Base-by-base conservation (phyloP, 2,329 filamentous ascomycete genomes). In the Dothistroma pini region DNA sequence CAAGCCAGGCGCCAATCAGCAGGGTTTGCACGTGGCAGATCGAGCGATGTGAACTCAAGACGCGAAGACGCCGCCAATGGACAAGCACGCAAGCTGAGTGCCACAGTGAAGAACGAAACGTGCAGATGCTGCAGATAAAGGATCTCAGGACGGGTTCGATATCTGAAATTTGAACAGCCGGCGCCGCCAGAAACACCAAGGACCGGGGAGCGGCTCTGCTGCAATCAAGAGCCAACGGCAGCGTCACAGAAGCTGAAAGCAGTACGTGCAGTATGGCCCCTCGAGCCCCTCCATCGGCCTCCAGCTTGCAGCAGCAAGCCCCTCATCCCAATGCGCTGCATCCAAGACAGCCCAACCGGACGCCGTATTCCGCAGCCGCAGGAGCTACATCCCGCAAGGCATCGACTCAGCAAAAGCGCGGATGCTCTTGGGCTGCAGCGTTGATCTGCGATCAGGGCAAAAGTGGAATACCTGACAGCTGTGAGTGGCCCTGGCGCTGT, bases 301-400 rank as follows among this genome's bases (percentile, higher is more conserved):
- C 41, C 25, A 44, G 41, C 41, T 35, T 51, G 47, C 44, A 58
- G 25, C 57, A 22, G 38, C 55, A 16, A 29, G 53, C 62, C 61
- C 58, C 61, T 63, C 61, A 55, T 53, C 48, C 25, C 29, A 29
- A 31, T 54, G 57, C 51, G 47, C 51, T 38, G 25, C 38, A 22
- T 41, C 29, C 25, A 21, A 54, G 14, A 49, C 48, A 54, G 53
- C 62, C 54, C 58, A 57, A 63, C 61, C 61, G 63, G 63, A 63
- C 61, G 63, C 53, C 54, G 35, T 50, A 44, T 53, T 49, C 63
- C 61, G 63, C 57, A 58, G 58, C 57, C 59, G 63, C 54, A 59
- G 58, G 54, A 59, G 55, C 54, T 31, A 51, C 55, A 49, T 54
- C 32, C 54, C 48, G 57, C 35, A 48, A 54, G 50, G 61, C 51